Percentiles rank a stretch among this genome's conserved stretches.
Evolutionary conservation across 2,329 filamentous ascomycete genomes (phyloP).

Genomic region (Pezicula radicicola): DNA sequence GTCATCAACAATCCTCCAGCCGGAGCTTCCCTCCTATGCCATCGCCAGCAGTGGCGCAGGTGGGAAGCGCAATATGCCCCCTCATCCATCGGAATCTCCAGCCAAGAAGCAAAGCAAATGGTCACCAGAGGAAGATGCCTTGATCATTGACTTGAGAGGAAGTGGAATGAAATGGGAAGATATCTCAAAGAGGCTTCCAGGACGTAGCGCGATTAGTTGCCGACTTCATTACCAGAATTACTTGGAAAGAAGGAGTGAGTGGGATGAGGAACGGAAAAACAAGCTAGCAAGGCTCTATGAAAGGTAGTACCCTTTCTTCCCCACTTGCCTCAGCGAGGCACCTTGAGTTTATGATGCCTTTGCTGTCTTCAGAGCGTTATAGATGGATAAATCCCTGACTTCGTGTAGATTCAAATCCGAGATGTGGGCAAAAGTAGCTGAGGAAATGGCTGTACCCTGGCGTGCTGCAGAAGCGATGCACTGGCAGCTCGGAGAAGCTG

Average conservation of each 20-base stretch:
- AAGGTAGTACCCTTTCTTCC: slow-evolving; percentile 57
- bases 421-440: slow-evolving; percentile 95
- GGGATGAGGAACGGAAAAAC: slow-evolving; percentile 97
- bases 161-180: slow-evolving; percentile 99
- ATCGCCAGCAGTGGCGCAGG: slow-evolving; percentile 20
- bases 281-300: slow-evolving; percentile 93
- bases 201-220: slow-evolving; percentile 90
- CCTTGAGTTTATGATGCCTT: slow-evolving; percentile 1
- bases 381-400: background rate
- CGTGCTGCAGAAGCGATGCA: slow-evolving; percentile 96
- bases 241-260: slow-evolving; percentile 85
- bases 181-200: slow-evolving; percentile 86
- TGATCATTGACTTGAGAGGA: slow-evolving; percentile 88
- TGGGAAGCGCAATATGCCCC: slow-evolving; percentile 48
- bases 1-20: slow-evolving; percentile 20
- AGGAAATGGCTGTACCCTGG: slow-evolving; percentile 95
- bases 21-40: slow-evolving; percentile 20
- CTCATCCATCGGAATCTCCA: slow-evolving; percentile 61
- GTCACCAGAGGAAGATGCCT: slow-evolving; percentile 88
- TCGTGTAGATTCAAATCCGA: slow-evolving; percentile 81
- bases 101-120: slow-evolving; percentile 97
- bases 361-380: no score
- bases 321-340: background rate
- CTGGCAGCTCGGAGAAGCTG: slow-evolving; percentile 89
- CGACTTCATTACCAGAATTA: slow-evolving; percentile 97